Evolutionary conservation across 1,139 yeast species (phyloP), one percentile per base, ranked within the genome.

Genomic region (Blastobotrys elegans): DNA sequence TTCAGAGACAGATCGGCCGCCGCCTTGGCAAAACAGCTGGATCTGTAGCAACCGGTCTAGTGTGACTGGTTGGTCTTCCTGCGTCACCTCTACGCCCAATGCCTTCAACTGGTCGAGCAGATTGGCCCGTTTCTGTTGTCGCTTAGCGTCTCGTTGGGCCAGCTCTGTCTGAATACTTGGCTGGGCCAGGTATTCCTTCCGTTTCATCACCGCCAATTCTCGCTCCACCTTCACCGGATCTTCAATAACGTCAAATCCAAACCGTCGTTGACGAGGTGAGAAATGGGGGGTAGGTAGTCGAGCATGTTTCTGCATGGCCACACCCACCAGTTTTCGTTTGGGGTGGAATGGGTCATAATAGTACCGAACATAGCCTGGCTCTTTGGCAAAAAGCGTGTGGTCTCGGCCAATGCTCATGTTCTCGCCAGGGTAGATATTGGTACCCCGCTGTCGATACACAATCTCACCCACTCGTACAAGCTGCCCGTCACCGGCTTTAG

Each of bases 341-440:
- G 97, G 97, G 63, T 92, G 98, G 74, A 90, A 90, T n/a, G 98
- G 98, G 70, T 92, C 97, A 55, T 81, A 72, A 66, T 92, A 92
- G 69, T 80, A 92, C 56, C 95, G 78, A 43, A 92, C 97, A 65
- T 73, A 89, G 21, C 98, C 98, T 1, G 97, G 96, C 62, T 92
- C 97, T 40, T 75, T 64, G 2, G 98, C 97, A 68, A 75, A 89
- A 33, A 92, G 78, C 2, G 98, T 92, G 65, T 90, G 97, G 65
- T 92, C 98, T 57, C 80, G 82, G 55, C 99, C 98, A 54, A 92
- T 85, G 17, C 85, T 87, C 21, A 66, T 62, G 58, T 92, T 90
- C 56, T 86, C 95, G 39, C 99, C 99, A 0, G 98, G 97, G 61
- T 82, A 95, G 64, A 90, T 85, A 60, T 79, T 83, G n/a, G 98